Conservation (phyloP, 23 red algal species). For the Rhodosorus marinus region DNA sequence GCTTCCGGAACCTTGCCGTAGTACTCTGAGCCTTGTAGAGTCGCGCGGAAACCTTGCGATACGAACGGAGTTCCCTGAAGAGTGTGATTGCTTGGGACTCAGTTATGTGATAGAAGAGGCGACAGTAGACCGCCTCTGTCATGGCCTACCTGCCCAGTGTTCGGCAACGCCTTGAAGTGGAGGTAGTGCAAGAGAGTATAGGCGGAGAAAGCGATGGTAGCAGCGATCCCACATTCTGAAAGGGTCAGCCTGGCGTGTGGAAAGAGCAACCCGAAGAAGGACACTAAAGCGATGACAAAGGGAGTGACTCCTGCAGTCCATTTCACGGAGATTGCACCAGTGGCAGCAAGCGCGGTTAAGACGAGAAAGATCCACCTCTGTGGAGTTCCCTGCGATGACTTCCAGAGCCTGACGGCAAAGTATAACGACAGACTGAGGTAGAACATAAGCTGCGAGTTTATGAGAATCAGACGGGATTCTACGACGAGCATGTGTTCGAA, state of each 20-base stretch:
- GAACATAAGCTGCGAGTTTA: slow-evolving; percentile 66
- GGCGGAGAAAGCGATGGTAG: slow-evolving; percentile 14
- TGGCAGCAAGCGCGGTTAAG: slow-evolving; percentile 23
- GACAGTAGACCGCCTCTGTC: no score
- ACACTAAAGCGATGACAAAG: slow-evolving; percentile 46
- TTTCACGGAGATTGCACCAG: slow-evolving; percentile 55
- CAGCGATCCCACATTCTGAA: slow-evolving; percentile 40
- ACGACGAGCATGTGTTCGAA: slow-evolving; percentile 60
- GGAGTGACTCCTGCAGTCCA: slow-evolving; percentile 77
- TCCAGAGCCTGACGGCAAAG: slow-evolving; percentile 44
- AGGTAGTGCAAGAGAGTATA: slow-evolving; percentile 59
- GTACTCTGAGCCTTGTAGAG: no score
- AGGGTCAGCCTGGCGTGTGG: slow-evolving; percentile 20
- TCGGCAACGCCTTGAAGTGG: slow-evolving; percentile 65
- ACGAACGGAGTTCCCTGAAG: no score
- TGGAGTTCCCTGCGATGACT: slow-evolving; percentile 11
- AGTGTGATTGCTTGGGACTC: no score
- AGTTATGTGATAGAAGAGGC: no score
- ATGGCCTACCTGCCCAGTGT: no score
- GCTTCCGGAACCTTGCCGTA: no score
- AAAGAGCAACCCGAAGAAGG: slow-evolving; percentile 12
- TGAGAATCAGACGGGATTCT: slow-evolving; percentile 78
- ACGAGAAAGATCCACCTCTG: slow-evolving; percentile 10
- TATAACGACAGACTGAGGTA: slow-evolving; percentile 42
- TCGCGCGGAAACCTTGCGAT: no score